A percentile compares a stretch with the other conserved stretches of the same genome.
These are phyloP conservation scores for Arabis alpina DNA, from an alignment of 345 rosid genomes.

Conservation along the genomic window DNA sequence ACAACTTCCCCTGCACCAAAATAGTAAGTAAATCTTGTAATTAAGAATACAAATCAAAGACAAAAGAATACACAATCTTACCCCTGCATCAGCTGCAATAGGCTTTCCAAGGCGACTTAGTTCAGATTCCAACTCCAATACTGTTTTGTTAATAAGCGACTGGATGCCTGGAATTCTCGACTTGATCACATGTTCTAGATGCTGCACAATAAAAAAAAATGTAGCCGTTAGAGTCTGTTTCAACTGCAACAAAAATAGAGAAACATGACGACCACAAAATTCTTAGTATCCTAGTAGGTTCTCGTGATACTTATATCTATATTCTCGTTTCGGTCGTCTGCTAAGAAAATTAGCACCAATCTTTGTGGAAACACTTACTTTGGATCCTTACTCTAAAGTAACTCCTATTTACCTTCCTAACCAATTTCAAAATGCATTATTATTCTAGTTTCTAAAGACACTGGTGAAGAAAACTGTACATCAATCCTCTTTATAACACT, in stretches of 20 bases:
- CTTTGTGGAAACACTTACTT: constrained; percentile 43
- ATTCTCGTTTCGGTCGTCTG: neutral
- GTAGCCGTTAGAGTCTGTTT: constrained; percentile 27
- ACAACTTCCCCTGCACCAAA: constrained; percentile 86
- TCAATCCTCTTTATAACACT: constrained; percentile 19
- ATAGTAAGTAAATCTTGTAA: constrained; percentile 24
- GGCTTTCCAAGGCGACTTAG: constrained; percentile 97
- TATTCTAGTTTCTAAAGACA: constrained; percentile 15
- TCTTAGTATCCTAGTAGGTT: constrained; percentile 13
- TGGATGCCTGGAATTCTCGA: constrained; percentile 95
- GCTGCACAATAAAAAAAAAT: constrained; percentile 56
- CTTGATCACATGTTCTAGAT: constrained; percentile 96
- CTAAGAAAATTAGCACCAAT: constrained; percentile 17
- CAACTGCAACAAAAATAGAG: constrained; percentile 19
- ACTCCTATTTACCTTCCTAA: constrained; percentile 17
- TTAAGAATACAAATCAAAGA: constrained; percentile 4
- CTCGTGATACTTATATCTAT: constrained; percentile 9
- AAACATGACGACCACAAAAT: neutral
- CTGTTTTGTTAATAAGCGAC: constrained; percentile 90
- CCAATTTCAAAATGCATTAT: neutral
- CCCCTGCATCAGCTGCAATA: constrained; percentile 97
- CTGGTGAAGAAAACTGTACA: constrained; percentile 3
- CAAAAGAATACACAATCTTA: constrained; percentile 49
- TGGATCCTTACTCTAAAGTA: constrained; percentile 44
- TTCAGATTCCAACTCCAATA: constrained; percentile 85